A percentile compares a stretch with the other conserved stretches of the same genome.
Conservation (phyloP, 2,329 filamentous ascomycete species). For the Elsinoe arachidis region DNA sequence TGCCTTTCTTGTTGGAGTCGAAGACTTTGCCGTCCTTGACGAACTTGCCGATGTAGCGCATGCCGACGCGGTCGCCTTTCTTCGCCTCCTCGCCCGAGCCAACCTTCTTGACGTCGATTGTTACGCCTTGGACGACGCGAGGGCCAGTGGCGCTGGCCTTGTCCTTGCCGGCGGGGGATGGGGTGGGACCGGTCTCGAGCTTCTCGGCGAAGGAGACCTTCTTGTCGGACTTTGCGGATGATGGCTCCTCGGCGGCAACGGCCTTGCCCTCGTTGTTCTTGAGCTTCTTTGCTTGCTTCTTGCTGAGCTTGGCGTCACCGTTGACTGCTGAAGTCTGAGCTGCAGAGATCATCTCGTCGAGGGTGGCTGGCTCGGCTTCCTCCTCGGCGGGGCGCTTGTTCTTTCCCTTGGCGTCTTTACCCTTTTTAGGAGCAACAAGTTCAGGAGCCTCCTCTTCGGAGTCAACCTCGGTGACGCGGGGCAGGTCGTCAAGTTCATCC, state of each 20-base stretch:
- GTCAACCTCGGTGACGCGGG: slow-evolving; percentile 74
- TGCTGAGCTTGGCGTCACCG: slow-evolving; percentile 70
- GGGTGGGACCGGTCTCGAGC: slow-evolving; percentile 90
- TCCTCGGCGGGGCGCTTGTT: slow-evolving; percentile 86
- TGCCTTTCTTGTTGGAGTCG: slow-evolving; percentile 97
- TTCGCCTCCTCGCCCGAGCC: slow-evolving; percentile 79
- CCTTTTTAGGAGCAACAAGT: slow-evolving; percentile 35
- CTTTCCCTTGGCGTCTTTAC: slow-evolving; percentile 57
- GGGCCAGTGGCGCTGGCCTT: slow-evolving; percentile 49
- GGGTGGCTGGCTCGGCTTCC: slow-evolving; percentile 41
- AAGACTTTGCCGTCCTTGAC: slow-evolving; percentile 87
- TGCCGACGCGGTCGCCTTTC: slow-evolving; percentile 80
- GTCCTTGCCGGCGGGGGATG: slow-evolving; percentile 43
- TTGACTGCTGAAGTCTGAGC: slow-evolving; percentile 43
- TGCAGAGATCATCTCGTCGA: slow-evolving; percentile 82
- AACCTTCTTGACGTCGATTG: slow-evolving; percentile 88
- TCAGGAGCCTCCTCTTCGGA: slow-evolving; percentile 59
- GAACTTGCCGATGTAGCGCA: slow-evolving; percentile 96
- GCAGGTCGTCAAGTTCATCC: slow-evolving; percentile 53
- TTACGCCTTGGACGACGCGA: slow-evolving; percentile 80
- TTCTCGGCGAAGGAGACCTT: slow-evolving; percentile 99
- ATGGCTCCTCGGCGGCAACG: slow-evolving; percentile 42
- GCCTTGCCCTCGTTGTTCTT: slow-evolving; percentile 98
- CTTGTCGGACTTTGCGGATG: slow-evolving; percentile 60
- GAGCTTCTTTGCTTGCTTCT: slow-evolving; percentile 96